Conservation (phyloP, 306 rosid genomes). For the cucumber (Cucumis sativus) region Cucumber_9930_V3 NC_026655.2:2742501-2743000, state of each 20-base stretch:
- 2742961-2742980: slow-evolving; percentile 57
- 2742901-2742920: slow-evolving; percentile 40
- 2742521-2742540: not conserved
- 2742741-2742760: slow-evolving; percentile 1
- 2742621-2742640: slow-evolving; percentile 37
- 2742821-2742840: not conserved
- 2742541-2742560: not conserved
- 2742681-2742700: not conserved
- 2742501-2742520: not conserved
- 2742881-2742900: slow-evolving; percentile 64
- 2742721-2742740: slow-evolving; percentile 3
- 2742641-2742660: slow-evolving; percentile 6
- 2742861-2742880: slow-evolving; percentile 57
- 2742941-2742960: slow-evolving; percentile 29
- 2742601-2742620: slow-evolving; percentile 53
- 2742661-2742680: not conserved
- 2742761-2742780: not conserved
- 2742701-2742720: slow-evolving; percentile 2
- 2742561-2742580: not conserved
- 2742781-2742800: not conserved
- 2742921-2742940: not conserved
- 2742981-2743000: slow-evolving; percentile 26
- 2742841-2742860: not conserved
- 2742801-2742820: slow-evolving; percentile 1
- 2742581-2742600: slow-evolving; percentile 49